Percentiles rank a stretch among this genome's conserved stretches.
Evolutionary conservation across 176 grass and related monocot genomes (phyloP).

Genomic region (Puccinellia tenuiflora): DNA sequence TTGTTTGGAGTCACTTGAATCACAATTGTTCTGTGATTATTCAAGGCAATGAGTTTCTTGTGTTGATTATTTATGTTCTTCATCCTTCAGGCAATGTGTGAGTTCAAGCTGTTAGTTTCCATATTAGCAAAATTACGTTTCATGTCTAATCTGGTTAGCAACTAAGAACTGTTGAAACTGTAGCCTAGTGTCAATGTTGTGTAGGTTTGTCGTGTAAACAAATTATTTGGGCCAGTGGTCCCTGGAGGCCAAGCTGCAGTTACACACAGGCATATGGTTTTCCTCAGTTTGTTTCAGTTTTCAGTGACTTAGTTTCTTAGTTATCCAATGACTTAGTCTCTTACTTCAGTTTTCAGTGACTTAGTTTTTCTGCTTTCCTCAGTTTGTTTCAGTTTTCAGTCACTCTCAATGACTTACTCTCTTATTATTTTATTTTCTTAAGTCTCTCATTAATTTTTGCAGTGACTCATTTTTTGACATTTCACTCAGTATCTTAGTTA

Average conservation of each 20-base stretch:
- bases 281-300: too few species aligned
- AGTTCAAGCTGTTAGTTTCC: not conserved
- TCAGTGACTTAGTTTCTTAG: too few species aligned
- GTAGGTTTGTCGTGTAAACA: not conserved
- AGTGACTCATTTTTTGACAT: too few species aligned
- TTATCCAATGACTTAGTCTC: too few species aligned
- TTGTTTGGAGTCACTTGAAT: not conserved
- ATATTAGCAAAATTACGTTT: not conserved
- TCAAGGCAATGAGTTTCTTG: not conserved
- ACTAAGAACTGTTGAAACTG: not conserved
- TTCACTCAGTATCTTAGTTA: too few species aligned
- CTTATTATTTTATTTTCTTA: too few species aligned
- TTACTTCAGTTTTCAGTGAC: too few species aligned
- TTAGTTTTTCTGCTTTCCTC: too few species aligned
- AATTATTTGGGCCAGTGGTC: not conserved
- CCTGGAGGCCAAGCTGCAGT: not conserved
- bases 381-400: too few species aligned
- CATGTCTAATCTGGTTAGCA: not conserved
- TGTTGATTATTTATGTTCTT: not conserved
- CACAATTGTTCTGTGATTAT: not conserved
- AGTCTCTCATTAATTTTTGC: too few species aligned
- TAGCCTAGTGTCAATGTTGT: not conserved
- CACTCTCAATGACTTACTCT: too few species aligned
- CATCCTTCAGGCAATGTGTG: not conserved
- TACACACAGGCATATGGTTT: conserved; percentile 6